These are phyloP conservation scores for Prunus mira DNA, from an alignment of 306 rosid species.

Conservation along the genomic window DNA sequence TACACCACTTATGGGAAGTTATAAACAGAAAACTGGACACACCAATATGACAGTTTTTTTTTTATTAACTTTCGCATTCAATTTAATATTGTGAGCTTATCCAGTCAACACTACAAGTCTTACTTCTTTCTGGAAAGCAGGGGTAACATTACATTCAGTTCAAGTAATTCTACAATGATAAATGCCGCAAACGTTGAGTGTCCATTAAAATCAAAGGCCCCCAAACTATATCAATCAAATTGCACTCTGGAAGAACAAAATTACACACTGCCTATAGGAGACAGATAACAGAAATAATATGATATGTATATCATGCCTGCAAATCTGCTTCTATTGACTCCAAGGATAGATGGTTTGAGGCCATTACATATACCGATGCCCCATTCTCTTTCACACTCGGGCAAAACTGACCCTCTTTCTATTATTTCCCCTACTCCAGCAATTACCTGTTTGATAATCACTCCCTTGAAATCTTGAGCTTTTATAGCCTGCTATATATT, in stretches of 20 bases:
- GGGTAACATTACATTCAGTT: not conserved
- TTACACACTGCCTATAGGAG: not conserved
- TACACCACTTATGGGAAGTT: not conserved
- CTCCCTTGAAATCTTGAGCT: conserved; percentile 42
- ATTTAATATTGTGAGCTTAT: not conserved
- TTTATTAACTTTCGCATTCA: not conserved
- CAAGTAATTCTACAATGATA: not conserved
- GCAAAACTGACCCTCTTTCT: conserved; percentile 41
- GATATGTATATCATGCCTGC: not conserved
- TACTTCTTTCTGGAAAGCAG: not conserved
- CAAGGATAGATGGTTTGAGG: conserved; percentile 4
- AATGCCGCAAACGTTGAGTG: not conserved
- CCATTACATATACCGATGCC: conserved; percentile 4
- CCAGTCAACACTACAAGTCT: not conserved
- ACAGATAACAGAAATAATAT: not conserved
- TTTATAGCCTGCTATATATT: conserved; percentile 18
- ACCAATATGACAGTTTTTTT: not conserved
- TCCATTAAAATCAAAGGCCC: not conserved
- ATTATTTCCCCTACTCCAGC: conserved; percentile 42
- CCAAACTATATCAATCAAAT: not conserved
- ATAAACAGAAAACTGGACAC: not conserved
- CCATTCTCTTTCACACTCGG: conserved; percentile 15
- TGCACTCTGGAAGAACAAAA: not conserved
- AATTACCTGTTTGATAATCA: conserved; percentile 31
- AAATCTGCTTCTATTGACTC: not conserved